Conservation (phyloP, 1,284 basidiomycete species). For the Marasmius fiardii region DNA sequence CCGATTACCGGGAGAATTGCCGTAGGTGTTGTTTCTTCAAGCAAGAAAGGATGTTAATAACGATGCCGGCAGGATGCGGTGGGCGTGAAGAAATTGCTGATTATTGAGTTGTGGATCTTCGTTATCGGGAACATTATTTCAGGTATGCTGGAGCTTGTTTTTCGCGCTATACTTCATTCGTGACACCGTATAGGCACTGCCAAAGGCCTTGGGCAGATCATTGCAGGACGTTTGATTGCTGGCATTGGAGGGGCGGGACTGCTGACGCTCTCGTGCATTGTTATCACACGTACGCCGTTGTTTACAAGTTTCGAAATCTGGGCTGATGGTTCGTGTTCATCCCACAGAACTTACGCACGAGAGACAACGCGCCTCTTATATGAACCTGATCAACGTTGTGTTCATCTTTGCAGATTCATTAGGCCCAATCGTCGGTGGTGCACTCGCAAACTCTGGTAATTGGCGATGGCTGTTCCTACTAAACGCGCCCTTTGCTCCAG, state of each 20-base stretch:
- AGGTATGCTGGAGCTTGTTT: background rate
- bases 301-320: too few relatives aligned
- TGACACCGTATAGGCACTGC: constrained; percentile 25
- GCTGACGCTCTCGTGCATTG: constrained; percentile 34
- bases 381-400: constrained; percentile 30
- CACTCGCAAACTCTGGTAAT: constrained; percentile 27
- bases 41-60: background rate
- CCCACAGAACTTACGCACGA: constrained; percentile 28
- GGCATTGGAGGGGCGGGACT: constrained; percentile 41
- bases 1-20: constrained; percentile 28
- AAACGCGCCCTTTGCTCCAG: constrained; percentile 28
- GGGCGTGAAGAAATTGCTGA: constrained; percentile 25
- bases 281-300: constrained; percentile 27
- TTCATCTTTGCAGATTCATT: constrained; percentile 29
- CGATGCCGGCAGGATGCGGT: constrained; percentile 24
- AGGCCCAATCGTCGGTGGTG: constrained; percentile 29
- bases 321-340: background rate
- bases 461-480: constrained; percentile 35
- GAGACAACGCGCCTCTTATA: constrained; percentile 28
- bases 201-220: constrained; percentile 33
- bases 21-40: constrained; percentile 16
- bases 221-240: constrained; percentile 34
- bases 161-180: background rate
- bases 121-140: constrained; percentile 38
- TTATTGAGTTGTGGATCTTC: constrained; percentile 32